Conservation (phyloP, 805 yeast species). For the Candida sakaeoensis region DNA sequence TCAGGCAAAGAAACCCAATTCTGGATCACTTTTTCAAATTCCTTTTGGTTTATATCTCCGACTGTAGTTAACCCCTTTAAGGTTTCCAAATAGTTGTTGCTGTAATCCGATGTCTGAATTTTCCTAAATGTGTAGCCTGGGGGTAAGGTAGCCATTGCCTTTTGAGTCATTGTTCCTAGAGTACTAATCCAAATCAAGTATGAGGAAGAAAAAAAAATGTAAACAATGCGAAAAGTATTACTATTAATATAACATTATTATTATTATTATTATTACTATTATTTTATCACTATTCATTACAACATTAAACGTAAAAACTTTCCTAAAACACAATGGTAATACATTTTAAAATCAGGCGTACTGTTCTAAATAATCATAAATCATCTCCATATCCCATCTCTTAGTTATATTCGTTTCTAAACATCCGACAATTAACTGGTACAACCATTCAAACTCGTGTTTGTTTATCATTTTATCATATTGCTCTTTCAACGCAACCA, state of each 20-base stretch:
- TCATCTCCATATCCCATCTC: slow-evolving; percentile 45
- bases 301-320: too few species aligned
- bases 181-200: too few species aligned
- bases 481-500: slow-evolving; percentile 13
- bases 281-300: background rate
- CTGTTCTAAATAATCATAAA: slow-evolving; percentile 6
- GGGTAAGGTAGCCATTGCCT: slow-evolving; percentile 39
- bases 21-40: slow-evolving; percentile 49
- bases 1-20: slow-evolving; percentile 55
- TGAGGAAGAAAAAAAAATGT: background rate
- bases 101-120: slow-evolving; percentile 51
- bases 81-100: slow-evolving; percentile 59
- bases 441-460: slow-evolving; percentile 24
- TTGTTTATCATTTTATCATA: slow-evolving; percentile 15
- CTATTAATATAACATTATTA: too few species aligned
- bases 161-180: slow-evolving; percentile 7
- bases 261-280: background rate
- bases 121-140: slow-evolving; percentile 66
- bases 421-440: slow-evolving; percentile 48
- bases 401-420: slow-evolving; percentile 47
- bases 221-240: slow-evolving; percentile 2
- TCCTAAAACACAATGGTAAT: background rate
- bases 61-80: slow-evolving; percentile 75
- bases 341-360: background rate
- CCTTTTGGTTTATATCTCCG: slow-evolving; percentile 56